A percentile compares a stretch with the other conserved stretches of the same genome.
phyloP scores from a whole-genome alignment of 2,329 filamentous ascomycete genomes.

The Torrubiellomyces zombiae region DNA sequence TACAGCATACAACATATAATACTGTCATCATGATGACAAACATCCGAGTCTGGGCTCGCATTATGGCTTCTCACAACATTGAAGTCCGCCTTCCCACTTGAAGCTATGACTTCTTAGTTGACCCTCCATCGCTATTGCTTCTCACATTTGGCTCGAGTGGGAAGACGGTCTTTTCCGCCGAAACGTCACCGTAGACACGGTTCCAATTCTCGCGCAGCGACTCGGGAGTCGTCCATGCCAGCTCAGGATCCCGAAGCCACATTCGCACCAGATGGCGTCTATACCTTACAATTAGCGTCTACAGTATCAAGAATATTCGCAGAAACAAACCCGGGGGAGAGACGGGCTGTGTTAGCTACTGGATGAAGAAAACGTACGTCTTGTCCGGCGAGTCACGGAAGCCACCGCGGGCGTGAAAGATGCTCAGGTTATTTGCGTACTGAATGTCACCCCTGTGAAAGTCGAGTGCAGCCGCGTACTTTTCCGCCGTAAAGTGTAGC shows the following conservation, averaged over 20 bases:
- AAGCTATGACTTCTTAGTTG: too few relatives aligned
- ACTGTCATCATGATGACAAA: too few relatives aligned
- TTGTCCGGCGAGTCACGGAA: slow-evolving; percentile 28
- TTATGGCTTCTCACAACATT: too few relatives aligned
- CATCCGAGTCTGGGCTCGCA: too few relatives aligned
- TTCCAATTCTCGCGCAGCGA: slow-evolving; percentile 30
- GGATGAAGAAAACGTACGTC: slow-evolving; percentile 19
- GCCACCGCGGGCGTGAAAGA: slow-evolving; percentile 34
- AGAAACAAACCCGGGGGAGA: too few relatives aligned
- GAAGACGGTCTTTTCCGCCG: slow-evolving; percentile 33
- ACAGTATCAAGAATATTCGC: too few relatives aligned
- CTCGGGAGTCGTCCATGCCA: slow-evolving; percentile 30
- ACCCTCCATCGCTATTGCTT: slow-evolving; percentile 10
- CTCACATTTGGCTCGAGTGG: slow-evolving; percentile 43
- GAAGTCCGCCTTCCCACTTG: too few relatives aligned
- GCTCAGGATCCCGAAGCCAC: slow-evolving; percentile 31
- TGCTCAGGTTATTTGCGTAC: slow-evolving; percentile 36
- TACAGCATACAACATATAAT: too few relatives aligned
- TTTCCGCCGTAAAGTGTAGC: slow-evolving; percentile 31
- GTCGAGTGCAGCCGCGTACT: slow-evolving; percentile 24
- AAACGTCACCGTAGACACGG: slow-evolving; percentile 34
- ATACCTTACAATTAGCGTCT: too few relatives aligned
- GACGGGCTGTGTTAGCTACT: too few relatives aligned
- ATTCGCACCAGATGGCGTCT: slow-evolving; percentile 31
- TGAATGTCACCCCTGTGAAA: slow-evolving; percentile 36